Percentiles rank a stretch among this genome's conserved stretches.
Evolutionary conservation across 305 asterid genomes (phyloP).

Genomic region (Ilex paraguariensis): DNA sequence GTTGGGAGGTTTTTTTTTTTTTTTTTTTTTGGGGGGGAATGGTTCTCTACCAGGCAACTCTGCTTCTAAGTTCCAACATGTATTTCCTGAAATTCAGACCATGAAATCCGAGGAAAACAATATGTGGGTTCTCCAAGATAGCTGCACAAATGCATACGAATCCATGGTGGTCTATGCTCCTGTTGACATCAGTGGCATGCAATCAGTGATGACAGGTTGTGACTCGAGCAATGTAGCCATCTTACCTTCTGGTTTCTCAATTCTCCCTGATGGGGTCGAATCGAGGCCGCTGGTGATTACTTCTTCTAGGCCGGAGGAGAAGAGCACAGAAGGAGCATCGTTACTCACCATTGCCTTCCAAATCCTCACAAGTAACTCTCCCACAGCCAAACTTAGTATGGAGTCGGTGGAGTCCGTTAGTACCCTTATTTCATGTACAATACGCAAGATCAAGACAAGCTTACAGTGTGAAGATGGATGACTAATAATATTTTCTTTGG

Average conservation of each 20-base stretch:
- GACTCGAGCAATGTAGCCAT: slow-evolving; percentile 65
- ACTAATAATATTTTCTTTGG: background rate
- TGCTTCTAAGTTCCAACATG: background rate
- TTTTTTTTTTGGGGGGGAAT: no score
- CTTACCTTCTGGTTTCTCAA: slow-evolving; percentile 76
- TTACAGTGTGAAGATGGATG: slow-evolving; percentile 66
- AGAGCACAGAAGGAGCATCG: slow-evolving; percentile 70
- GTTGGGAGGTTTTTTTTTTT: slow-evolving; percentile 31
- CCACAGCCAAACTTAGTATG: slow-evolving; percentile 36
- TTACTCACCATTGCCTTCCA: slow-evolving; percentile 64
- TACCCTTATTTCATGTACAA: slow-evolving; percentile 52
- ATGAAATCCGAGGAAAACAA: slow-evolving; percentile 36
- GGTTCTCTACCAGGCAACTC: no score
- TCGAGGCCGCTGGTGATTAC: slow-evolving; percentile 59
- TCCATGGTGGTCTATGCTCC: slow-evolving; percentile 68
- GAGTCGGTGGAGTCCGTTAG: slow-evolving; percentile 64
- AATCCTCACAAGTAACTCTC: slow-evolving; percentile 52
- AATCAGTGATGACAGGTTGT: slow-evolving; percentile 72
- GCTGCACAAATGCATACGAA: slow-evolving; percentile 53
- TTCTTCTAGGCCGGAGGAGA: slow-evolving; percentile 58
- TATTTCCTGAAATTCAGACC: slow-evolving; percentile 37
- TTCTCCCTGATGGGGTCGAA: slow-evolving; percentile 74
- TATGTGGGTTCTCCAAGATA: slow-evolving; percentile 76
- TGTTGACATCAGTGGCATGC: slow-evolving; percentile 60
- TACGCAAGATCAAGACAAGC: slow-evolving; percentile 61